A percentile compares a stretch with the other conserved stretches of the same genome.
These are phyloP conservation scores for Gynostemma pentaphyllum DNA, from an alignment of 306 rosid genomes.

Conservation along the genomic window DNA sequence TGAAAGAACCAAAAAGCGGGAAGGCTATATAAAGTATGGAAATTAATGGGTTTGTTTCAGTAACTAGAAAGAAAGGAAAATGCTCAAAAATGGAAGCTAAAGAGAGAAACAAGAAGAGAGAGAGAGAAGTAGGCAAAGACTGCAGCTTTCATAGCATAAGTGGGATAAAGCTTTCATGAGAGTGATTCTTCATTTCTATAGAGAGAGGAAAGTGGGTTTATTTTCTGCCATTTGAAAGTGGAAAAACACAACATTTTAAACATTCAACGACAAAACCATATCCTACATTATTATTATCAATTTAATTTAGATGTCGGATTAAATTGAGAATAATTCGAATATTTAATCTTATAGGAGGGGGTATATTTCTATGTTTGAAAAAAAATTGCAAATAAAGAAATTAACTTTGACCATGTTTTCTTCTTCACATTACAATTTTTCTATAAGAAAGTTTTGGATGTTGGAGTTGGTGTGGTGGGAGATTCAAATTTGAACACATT, in stretches of 20 bases:
- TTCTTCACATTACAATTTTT: neutral
- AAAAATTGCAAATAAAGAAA: neutral
- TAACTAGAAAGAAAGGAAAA: neutral
- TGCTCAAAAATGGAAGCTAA: neutral
- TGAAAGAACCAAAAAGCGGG: neutral
- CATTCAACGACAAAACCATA: neutral
- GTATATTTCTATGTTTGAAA: neutral
- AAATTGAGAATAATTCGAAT: too few relatives aligned
- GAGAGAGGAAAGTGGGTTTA: conserved; percentile 1
- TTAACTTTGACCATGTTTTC: neutral
- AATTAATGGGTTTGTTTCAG: neutral
- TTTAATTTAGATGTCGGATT: too few relatives aligned
- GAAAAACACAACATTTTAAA: neutral
- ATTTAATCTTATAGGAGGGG: too few relatives aligned
- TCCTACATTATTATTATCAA: neutral
- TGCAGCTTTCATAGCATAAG: conserved; percentile 1
- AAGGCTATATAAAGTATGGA: neutral
- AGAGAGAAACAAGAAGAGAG: neutral
- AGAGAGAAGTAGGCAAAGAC: neutral
- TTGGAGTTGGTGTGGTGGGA: neutral
- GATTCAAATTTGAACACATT: neutral
- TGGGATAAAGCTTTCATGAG: neutral
- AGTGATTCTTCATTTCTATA: neutral
- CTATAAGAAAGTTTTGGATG: neutral
- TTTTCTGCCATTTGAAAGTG: conserved; percentile 4